Conservation (phyloP, 2,329 filamentous ascomycete species). For the Neurospora crassa region DNA sequence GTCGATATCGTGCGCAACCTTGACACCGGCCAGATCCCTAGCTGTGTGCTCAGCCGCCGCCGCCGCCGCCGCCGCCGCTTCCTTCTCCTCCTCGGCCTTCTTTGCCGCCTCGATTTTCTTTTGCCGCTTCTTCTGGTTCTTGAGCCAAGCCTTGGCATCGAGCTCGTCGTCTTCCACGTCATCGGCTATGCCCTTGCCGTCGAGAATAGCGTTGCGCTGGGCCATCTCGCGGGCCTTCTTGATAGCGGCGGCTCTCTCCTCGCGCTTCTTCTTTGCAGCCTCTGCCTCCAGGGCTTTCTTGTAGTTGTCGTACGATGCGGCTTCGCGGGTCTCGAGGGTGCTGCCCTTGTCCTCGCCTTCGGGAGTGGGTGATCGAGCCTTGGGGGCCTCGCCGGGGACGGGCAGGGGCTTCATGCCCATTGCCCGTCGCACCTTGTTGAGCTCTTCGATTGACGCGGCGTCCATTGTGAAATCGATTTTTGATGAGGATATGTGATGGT, state of each 20-base stretch:
- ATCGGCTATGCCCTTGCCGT: constrained; percentile 80
- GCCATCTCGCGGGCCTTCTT: constrained; percentile 81
- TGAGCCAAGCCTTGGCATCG: constrained; percentile 80
- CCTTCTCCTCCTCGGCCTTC: constrained; percentile 64
- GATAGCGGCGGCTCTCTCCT: constrained; percentile 71
- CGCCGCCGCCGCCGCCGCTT: constrained; percentile 59
- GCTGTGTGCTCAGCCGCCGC: constrained; percentile 65
- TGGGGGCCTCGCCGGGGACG: constrained; percentile 55
- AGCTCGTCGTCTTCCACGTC: constrained; percentile 53
- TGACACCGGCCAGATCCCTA: constrained; percentile 80
- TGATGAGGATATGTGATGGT: background rate
- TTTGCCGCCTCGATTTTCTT: constrained; percentile 78
- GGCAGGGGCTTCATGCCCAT: constrained; percentile 86
- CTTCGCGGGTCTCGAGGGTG: constrained; percentile 74
- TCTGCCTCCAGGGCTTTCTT: constrained; percentile 59
- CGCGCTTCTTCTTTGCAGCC: constrained; percentile 64
- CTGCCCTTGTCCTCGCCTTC: constrained; percentile 64
- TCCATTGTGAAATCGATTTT: constrained; percentile 35
- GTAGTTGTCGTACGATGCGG: constrained; percentile 65
- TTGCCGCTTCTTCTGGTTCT: constrained; percentile 84
- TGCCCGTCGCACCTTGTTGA: constrained; percentile 81
- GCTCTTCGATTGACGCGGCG: constrained; percentile 77
- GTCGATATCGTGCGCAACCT: constrained; percentile 78
- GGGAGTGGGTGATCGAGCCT: constrained; percentile 27
- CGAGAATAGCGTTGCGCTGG: constrained; percentile 63